Conservation (phyloP, 2,329 filamentous ascomycete genomes). For the Monosporascus sp. region DNA sequence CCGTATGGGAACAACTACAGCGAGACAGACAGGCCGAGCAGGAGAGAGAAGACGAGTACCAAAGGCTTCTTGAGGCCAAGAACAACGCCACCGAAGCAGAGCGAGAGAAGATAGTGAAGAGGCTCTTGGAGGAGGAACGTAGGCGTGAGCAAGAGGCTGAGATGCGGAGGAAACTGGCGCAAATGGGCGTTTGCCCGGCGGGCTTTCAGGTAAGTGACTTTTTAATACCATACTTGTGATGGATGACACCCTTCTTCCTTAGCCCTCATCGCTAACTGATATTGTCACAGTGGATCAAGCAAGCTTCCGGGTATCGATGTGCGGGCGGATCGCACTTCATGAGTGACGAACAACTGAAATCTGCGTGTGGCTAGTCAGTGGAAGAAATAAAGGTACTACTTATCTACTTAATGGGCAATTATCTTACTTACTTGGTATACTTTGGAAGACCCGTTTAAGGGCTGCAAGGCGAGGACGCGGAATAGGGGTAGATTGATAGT, state of each 20-base stretch:
- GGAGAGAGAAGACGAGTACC: slow-evolving; percentile 32
- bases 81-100: slow-evolving; percentile 10
- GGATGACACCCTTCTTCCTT: not conserved
- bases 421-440: too few relatives aligned
- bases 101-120: slow-evolving; percentile 28
- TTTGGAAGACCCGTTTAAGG: too few relatives aligned
- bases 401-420: too few relatives aligned
- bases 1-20: slow-evolving; percentile 56
- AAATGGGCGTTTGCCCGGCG: slow-evolving; percentile 48
- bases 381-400: too few relatives aligned
- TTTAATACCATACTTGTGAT: not conserved
- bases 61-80: slow-evolving; percentile 25
- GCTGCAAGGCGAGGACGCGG: too few relatives aligned
- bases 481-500: too few relatives aligned
- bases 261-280: not conserved
- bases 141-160: slow-evolving; percentile 32
- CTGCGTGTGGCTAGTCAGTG: too few relatives aligned
- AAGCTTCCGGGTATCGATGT: slow-evolving; percentile 13
- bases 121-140: slow-evolving; percentile 33
- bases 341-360: not conserved
- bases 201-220: slow-evolving; percentile 36
- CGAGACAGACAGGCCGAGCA: slow-evolving; percentile 37
- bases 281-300: slow-evolving; percentile 12
- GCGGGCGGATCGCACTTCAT: slow-evolving; percentile 16
- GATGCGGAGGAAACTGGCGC: slow-evolving; percentile 41